A percentile compares a stretch with the other conserved stretches of the same genome.
These are phyloP conservation scores for Gossypium raimondii DNA, from an alignment of 345 rosid genomes.

Conservation along the genomic window DNA sequence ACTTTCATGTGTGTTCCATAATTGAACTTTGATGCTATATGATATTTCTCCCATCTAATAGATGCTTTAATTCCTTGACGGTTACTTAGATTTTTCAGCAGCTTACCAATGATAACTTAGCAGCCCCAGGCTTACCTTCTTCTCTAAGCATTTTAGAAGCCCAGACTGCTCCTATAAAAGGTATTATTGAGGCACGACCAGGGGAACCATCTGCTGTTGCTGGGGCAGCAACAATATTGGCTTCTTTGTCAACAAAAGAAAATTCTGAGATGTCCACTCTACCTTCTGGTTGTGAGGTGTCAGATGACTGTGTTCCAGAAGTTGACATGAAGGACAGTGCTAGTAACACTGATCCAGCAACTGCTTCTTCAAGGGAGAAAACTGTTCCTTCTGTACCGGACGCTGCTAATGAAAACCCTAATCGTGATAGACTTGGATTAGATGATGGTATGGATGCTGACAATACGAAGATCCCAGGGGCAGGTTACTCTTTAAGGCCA, in stretches of 20 bases:
- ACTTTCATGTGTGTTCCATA: background rate
- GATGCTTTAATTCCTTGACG: slow-evolving; percentile 39
- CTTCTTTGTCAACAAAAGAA: slow-evolving; percentile 68
- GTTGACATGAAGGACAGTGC: slow-evolving; percentile 64
- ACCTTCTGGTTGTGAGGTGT: slow-evolving; percentile 42
- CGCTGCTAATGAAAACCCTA: slow-evolving; percentile 46
- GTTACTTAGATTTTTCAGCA: slow-evolving; percentile 74
- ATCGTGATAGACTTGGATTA: slow-evolving; percentile 42
- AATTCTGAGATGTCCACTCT: slow-evolving; percentile 48
- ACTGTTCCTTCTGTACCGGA: slow-evolving; percentile 41
- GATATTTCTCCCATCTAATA: slow-evolving; percentile 1
- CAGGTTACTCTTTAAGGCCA: slow-evolving; percentile 62
- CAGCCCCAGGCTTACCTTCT: slow-evolving; percentile 54
- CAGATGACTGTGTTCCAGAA: slow-evolving; percentile 51
- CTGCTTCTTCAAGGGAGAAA: slow-evolving; percentile 54
- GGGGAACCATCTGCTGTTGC: slow-evolving; percentile 83
- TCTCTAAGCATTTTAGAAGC: slow-evolving; percentile 73
- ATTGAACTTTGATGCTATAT: slow-evolving; percentile 10
- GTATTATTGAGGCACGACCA: slow-evolving; percentile 70
- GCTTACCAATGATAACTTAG: slow-evolving; percentile 55
- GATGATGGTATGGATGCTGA: slow-evolving; percentile 51
- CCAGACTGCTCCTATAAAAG: slow-evolving; percentile 59
- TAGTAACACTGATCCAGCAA: slow-evolving; percentile 43
- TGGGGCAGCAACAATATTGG: slow-evolving; percentile 89
- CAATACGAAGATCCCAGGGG: slow-evolving; percentile 45